Evolutionary conservation across 1,139 yeast genomes (phyloP).

Genomic region (Candida sp.): DNA sequence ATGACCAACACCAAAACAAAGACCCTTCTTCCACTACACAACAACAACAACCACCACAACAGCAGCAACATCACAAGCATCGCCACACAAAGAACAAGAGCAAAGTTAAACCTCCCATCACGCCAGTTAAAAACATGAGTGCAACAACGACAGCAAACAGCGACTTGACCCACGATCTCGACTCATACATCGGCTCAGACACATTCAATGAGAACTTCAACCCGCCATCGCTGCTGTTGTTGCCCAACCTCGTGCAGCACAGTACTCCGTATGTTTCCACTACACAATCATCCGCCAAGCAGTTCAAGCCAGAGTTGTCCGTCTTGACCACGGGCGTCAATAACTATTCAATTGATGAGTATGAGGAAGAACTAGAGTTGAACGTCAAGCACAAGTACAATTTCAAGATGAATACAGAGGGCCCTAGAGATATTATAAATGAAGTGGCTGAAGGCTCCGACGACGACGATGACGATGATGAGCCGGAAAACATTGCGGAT

Average conservation of each 20-base stretch:
- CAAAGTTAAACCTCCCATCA: constrained; percentile 3
- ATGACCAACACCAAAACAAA: not conserved
- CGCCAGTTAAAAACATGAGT: constrained; percentile 4
- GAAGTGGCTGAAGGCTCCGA: constrained; percentile 46
- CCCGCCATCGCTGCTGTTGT: constrained; percentile 19
- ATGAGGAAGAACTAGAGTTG: constrained; percentile 31
- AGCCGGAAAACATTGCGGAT: constrained; percentile 47
- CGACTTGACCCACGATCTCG: not conserved
- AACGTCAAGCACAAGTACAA: constrained; percentile 7
- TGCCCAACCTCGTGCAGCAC: constrained; percentile 27
- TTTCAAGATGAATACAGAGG: not conserved
- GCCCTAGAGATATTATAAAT: constrained; percentile 15
- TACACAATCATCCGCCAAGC: constrained; percentile 27
- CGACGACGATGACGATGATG: constrained; percentile 39
- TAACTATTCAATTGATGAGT: constrained; percentile 3
- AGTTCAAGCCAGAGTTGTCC: constrained; percentile 41
- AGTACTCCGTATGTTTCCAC: constrained; percentile 31
- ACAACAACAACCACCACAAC: constrained; percentile 4
- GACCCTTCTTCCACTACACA: not conserved
- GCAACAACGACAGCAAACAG: not conserved
- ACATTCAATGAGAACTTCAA: constrained; percentile 11
- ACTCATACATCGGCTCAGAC: constrained; percentile 2
- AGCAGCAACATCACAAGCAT: constrained; percentile 2
- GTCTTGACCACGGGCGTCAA: constrained; percentile 40
- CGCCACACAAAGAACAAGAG: constrained; percentile 1